phyloP scores from a whole-genome alignment of 352 stramenopile genomes.

The Globisporangium nagaii region DNA sequence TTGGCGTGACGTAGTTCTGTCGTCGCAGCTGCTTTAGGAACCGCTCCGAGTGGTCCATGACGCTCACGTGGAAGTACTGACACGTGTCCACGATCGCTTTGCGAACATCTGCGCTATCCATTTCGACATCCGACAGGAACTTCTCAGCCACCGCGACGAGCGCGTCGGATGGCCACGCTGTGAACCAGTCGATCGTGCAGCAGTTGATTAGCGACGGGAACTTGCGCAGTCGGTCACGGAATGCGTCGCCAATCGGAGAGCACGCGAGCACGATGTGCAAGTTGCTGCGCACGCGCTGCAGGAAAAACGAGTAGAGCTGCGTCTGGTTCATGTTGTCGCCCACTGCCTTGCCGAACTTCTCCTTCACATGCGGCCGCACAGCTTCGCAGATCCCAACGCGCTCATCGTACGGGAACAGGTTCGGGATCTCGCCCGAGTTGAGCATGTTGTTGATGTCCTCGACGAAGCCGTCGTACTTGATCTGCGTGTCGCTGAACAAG shows the following conservation, averaged over 20 bases:
- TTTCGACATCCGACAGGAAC: constrained; percentile 89
- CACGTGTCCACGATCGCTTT: constrained; percentile 88
- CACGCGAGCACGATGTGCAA: constrained; percentile 94
- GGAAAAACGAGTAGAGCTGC: constrained; percentile 92
- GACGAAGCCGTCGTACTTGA: constrained; percentile 95
- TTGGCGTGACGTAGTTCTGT: constrained; percentile 95
- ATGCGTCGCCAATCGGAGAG: constrained; percentile 92
- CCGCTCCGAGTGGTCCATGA: constrained; percentile 76
- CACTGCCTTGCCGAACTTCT: constrained; percentile 86
- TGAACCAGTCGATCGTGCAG: constrained; percentile 98
- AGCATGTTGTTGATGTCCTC: constrained; percentile 97
- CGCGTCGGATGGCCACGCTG: constrained; percentile 90
- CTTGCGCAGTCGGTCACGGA: constrained; percentile 90
- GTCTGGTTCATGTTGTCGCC: constrained; percentile 88
- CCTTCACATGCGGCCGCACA: constrained; percentile 88
- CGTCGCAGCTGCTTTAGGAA: constrained; percentile 83
- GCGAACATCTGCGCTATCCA: constrained; percentile 71
- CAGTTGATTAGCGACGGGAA: constrained; percentile 97
- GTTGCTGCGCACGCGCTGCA: constrained; percentile 88
- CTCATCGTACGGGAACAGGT: constrained; percentile 93
- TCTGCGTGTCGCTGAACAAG: constrained; percentile 94
- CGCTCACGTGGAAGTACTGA: constrained; percentile 91
- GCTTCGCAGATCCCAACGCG: constrained; percentile 87
- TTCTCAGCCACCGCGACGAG: constrained; percentile 91
- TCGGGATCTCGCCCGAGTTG: constrained; percentile 93